Evolutionary conservation across 495 filamentous ascomycete species (phyloP), one percentile per base, ranked within the genome.

Genomic region (Chaetomium fimeti): DNA sequence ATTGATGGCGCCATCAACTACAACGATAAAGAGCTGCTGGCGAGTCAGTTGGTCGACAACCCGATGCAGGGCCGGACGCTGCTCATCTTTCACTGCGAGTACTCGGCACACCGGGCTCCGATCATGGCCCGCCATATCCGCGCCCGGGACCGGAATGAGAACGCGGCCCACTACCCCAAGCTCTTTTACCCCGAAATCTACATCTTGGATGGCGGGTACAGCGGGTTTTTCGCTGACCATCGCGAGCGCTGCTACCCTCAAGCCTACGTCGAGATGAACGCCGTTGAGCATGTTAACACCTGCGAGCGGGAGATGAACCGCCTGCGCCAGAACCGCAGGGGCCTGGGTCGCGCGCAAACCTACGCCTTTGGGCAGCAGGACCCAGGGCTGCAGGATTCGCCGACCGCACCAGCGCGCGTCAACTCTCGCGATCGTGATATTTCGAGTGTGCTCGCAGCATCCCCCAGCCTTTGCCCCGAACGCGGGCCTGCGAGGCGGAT

Each of bases 121-220:
- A 89, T 96, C 69, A 97, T 98, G 93, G 91, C 91, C 13, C 88
- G 89, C 63, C 89, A 91, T 73, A 85, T 99, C 56, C 92, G 95
- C 62, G 83, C 90, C 58, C 87, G 88, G 69, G 95, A 99, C 78
- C 90, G 95, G 25, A 84, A 85, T 24, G 77, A 84, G 66, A 99
- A 99, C 74, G 83, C 85, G 25, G 88, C 90, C 68, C 81, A 79
- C 32, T 99, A 99, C 68, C 95, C 95, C 13, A 82, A 83, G 32
- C 87, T 99, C 29, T 90, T 86, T 24, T 99, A 96, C 68, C 95
- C 95, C 0, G 95, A 99, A 68, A 84, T 98, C 58, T 99, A 98
- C 76, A 94, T 99, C 69, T 82, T 99, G 28, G 92, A 98, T 49
- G 95, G 95, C 49, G 95, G 95, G 24, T 99, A 99, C 76, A 96